Evolutionary conservation across 2,329 filamentous ascomycete species (phyloP).

Genomic region (Nemania sp.): DNA sequence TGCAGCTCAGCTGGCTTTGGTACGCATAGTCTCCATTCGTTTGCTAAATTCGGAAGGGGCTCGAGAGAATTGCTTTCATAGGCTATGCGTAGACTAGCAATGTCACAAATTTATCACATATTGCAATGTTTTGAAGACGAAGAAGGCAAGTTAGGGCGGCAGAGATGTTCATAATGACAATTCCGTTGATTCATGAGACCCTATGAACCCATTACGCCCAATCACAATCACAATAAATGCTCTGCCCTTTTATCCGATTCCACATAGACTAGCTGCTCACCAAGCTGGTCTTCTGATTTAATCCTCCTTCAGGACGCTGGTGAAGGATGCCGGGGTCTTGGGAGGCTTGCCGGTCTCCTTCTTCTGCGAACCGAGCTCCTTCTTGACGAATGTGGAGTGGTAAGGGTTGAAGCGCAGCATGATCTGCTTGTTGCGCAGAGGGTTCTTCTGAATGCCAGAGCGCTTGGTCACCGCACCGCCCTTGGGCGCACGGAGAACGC

Average conservation of each 20-base stretch:
- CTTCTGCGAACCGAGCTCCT: constrained; percentile 76
- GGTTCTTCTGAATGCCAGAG: constrained; percentile 95
- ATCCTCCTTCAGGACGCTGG: constrained; percentile 38
- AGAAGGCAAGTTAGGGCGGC: constrained; percentile 8
- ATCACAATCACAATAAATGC: constrained; percentile 35
- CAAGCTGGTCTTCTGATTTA: constrained; percentile 40
- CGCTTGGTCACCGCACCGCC: constrained; percentile 90
- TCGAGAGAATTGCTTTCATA: too few species aligned
- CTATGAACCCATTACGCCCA: constrained; percentile 42
- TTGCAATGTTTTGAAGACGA: too few species aligned
- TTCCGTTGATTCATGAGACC: constrained; percentile 41
- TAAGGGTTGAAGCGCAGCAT: constrained; percentile 99
- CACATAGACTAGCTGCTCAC: constrained; percentile 41
- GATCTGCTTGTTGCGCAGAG: constrained; percentile 97
- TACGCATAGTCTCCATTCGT: too few species aligned
- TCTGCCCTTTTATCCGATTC: constrained; percentile 26
- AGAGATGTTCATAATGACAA: constrained; percentile 36
- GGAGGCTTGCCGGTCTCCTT: constrained; percentile 63
- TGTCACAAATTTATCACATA: too few species aligned
- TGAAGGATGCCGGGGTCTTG: constrained; percentile 39
- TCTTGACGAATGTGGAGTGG: constrained; percentile 85
- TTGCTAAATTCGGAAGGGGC: too few species aligned
- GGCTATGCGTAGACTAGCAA: too few species aligned
- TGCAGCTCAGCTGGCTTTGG: too few species aligned
- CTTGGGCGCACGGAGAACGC: constrained; percentile 88